Conservation (phyloP, 2,329 filamentous ascomycete species). For the Camptophora hylomeconis region DNA sequence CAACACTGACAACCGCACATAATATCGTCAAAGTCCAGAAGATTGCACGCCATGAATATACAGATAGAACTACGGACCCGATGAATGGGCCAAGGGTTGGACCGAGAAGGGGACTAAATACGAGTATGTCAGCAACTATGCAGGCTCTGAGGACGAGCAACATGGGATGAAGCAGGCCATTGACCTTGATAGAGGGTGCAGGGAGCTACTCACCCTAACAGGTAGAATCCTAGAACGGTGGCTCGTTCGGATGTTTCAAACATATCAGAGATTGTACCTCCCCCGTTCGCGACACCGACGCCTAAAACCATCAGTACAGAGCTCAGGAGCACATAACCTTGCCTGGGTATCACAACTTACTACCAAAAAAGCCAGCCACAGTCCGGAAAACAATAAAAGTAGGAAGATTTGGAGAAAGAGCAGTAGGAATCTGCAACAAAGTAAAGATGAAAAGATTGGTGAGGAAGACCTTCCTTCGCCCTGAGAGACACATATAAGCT, state of each 20-base stretch:
- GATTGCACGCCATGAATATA: constrained; percentile 35
- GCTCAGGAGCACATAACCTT: too few relatives aligned
- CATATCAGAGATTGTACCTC: constrained; percentile 8
- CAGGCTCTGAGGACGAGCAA: too few relatives aligned
- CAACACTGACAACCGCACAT: constrained; percentile 38
- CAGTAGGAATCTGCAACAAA: constrained; percentile 25
- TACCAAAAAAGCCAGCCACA: constrained; percentile 20
- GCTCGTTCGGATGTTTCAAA: constrained; percentile 8
- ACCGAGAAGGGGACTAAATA: constrained; percentile 3
- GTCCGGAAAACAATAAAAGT: constrained; percentile 20
- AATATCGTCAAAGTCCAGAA: constrained; percentile 29
- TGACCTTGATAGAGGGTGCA: too few relatives aligned
- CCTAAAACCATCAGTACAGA: too few relatives aligned
- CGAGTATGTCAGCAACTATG: too few relatives aligned
- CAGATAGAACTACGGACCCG: constrained; percentile 35
- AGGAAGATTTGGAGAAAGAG: constrained; percentile 21
- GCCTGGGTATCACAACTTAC: too few relatives aligned
- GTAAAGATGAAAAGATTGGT: constrained; percentile 21
- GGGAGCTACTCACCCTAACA: too few relatives aligned
- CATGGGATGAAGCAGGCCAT: too few relatives aligned
- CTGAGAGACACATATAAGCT: constrained; percentile 16
- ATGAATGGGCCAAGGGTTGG: constrained; percentile 13
- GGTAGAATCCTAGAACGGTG: constrained; percentile 6
- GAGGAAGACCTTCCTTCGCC: constrained; percentile 22
- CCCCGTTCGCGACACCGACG: constrained; percentile 10